Evolutionary conservation across 306 rosid species (phyloP).

Genomic region (Ziziphus jujuba): DNA sequence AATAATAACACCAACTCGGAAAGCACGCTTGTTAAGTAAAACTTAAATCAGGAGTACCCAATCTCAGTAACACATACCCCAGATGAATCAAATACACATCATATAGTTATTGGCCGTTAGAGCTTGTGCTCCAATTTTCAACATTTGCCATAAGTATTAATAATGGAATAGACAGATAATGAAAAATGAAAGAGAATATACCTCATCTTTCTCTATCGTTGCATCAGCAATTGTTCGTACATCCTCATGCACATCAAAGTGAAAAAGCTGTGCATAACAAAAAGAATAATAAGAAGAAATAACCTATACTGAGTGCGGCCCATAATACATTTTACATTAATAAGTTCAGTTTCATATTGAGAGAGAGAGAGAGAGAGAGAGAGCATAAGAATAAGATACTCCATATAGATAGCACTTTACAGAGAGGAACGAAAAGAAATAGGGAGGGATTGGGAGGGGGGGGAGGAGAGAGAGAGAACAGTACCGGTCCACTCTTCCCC

Average conservation of each 20-base stretch:
- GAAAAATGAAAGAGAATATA: constrained; percentile 25
- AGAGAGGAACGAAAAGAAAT: not conserved
- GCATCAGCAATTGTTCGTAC: constrained; percentile 96
- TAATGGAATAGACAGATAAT: not conserved
- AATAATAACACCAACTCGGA: no score
- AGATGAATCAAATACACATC: no score
- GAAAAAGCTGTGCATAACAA: constrained; percentile 65
- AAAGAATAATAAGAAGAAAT: constrained; percentile 21
- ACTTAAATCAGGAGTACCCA: no score
- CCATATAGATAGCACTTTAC: no score
- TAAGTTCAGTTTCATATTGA: no score
- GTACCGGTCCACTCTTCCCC: constrained; percentile 98
- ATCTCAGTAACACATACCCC: no score
- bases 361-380: no score
- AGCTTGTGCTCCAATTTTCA: not conserved
- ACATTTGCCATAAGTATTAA: not conserved
- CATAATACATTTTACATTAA: not conserved
- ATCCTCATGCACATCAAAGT: constrained; percentile 96
- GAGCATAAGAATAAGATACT: no score
- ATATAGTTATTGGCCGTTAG: not conserved
- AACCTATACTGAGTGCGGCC: constrained; percentile 8
- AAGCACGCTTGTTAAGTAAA: no score
- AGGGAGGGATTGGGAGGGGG: not conserved
- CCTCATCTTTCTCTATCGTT: constrained; percentile 96
- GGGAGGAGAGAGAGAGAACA: not conserved